A percentile compares a stretch with the other conserved stretches of the same genome.
These are phyloP conservation scores for Hymenoscyphus occultus DNA, from an alignment of 2,329 filamentous ascomycete species.

Conservation along the genomic window DNA sequence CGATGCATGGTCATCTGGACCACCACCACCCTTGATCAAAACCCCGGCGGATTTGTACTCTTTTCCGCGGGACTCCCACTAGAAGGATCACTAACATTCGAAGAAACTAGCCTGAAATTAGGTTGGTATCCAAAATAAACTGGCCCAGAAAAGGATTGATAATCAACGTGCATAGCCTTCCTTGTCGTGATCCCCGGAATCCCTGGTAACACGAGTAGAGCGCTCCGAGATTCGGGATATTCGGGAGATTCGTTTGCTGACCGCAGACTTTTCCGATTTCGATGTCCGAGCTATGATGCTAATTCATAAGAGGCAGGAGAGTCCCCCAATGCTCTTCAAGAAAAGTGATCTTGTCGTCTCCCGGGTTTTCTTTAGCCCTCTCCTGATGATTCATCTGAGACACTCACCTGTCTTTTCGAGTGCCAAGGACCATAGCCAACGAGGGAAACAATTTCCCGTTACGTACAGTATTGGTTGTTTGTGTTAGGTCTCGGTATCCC, in stretches of 20 bases:
- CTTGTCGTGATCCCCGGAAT: constrained; percentile 5
- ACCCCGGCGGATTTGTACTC: not conserved
- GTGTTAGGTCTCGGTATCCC: constrained; percentile 1
- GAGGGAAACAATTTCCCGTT: not conserved
- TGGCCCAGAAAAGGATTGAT: constrained; percentile 13
- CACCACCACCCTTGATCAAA: not conserved
- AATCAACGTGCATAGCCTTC: constrained; percentile 20
- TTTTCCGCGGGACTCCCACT: not conserved
- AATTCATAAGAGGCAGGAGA: not conserved
- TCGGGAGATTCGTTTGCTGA: not conserved
- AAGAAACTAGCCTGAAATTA: constrained; percentile 3
- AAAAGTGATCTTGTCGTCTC: not conserved
- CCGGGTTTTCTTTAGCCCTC: not conserved
- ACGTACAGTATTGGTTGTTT: not conserved
- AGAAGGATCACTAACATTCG: not conserved
- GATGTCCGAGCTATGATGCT: not conserved
- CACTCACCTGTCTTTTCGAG: not conserved
- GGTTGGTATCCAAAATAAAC: not conserved
- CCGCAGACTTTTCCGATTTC: not conserved
- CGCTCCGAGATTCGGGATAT: not conserved
- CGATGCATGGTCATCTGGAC: not conserved
- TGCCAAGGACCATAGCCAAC: not conserved
- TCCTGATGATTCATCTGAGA: not conserved
- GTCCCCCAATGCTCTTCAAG: not conserved
- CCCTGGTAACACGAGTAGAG: constrained; percentile 6